phyloP scores from a whole-genome alignment of 192 early-diverging fungal species.

The Gigaspora rosea region DNA sequence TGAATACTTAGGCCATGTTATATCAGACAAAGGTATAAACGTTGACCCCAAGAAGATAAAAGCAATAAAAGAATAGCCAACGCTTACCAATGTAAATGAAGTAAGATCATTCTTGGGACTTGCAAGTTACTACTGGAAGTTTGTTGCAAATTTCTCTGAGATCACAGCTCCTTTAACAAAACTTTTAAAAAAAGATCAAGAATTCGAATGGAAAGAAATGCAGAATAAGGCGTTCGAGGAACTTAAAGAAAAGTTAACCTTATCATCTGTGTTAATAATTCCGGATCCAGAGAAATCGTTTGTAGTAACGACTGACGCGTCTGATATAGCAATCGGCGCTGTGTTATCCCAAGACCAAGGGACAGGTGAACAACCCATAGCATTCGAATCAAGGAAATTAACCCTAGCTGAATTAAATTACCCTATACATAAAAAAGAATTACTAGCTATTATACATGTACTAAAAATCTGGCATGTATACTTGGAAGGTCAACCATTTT shows the following conservation, averaged over 20 bases:
- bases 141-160: slow-evolving; percentile 32
- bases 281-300: slow-evolving; percentile 34
- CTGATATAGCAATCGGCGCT: slow-evolving; percentile 42
- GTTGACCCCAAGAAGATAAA: slow-evolving; percentile 33
- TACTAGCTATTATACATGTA: slow-evolving; percentile 44
- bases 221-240: slow-evolving; percentile 31
- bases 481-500: slow-evolving; percentile 34
- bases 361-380: slow-evolving; percentile 36
- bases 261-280: slow-evolving; percentile 23
- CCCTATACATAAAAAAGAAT: slow-evolving; percentile 42
- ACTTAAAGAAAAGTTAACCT: too few relatives aligned
- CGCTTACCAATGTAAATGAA: slow-evolving; percentile 21
- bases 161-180: slow-evolving; percentile 30
- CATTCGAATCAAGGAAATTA: slow-evolving; percentile 40
- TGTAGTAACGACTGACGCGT: slow-evolving; percentile 44
- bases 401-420: slow-evolving; percentile 35
- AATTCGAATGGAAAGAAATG: slow-evolving; percentile 24
- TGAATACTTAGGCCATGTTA: slow-evolving; percentile 36
- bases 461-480: slow-evolving; percentile 43
- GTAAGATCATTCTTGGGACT: slow-evolving; percentile 38
- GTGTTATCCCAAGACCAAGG: slow-evolving; percentile 39
- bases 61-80: slow-evolving; percentile 34
- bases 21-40: slow-evolving; percentile 32
- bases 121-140: slow-evolving; percentile 39
- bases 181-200: slow-evolving; percentile 32